Percentiles rank a stretch among this genome's conserved stretches.
Conservation (phyloP, 1,139 yeast species). For the Chernovozyma sophiae-reginae region DNA sequence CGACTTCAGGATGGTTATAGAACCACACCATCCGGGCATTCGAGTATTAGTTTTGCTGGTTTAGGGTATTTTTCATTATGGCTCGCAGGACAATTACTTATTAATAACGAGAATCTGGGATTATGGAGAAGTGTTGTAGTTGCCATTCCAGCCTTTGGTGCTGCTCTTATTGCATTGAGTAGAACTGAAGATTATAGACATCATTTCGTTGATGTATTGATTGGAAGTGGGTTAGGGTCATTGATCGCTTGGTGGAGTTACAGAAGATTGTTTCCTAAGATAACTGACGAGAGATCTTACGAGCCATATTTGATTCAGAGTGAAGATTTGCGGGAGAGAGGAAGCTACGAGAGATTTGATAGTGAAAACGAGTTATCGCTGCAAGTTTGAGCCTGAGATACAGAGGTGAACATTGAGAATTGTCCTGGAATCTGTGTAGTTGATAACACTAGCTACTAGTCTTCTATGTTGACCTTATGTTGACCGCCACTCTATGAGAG, state of each 20-base stretch:
- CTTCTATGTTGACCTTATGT: too few species aligned
- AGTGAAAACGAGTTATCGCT: not conserved
- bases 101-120: slow-evolving; percentile 38
- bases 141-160: slow-evolving; percentile 47
- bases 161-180: slow-evolving; percentile 61
- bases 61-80: slow-evolving; percentile 61
- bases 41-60: slow-evolving; percentile 64
- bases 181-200: slow-evolving; percentile 80
- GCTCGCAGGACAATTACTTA: slow-evolving; percentile 56
- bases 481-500: too few species aligned
- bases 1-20: slow-evolving; percentile 63
- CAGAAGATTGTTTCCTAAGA: slow-evolving; percentile 32
- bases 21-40: slow-evolving; percentile 78
- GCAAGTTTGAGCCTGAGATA: not conserved
- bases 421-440: too few species aligned
- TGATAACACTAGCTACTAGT: too few species aligned
- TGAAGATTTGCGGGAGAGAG: slow-evolving; percentile 11
- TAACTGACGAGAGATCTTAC: slow-evolving; percentile 16
- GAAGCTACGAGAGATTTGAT: slow-evolving; percentile 7
- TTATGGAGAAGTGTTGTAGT: slow-evolving; percentile 49
- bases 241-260: slow-evolving; percentile 34
- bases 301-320: slow-evolving; percentile 21
- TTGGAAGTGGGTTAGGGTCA: slow-evolving; percentile 56
- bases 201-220: slow-evolving; percentile 63
- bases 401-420: too few species aligned